phyloP scores from a whole-genome alignment of 1,284 basidiomycete genomes.

The Hymenochaete sp. region DNA sequence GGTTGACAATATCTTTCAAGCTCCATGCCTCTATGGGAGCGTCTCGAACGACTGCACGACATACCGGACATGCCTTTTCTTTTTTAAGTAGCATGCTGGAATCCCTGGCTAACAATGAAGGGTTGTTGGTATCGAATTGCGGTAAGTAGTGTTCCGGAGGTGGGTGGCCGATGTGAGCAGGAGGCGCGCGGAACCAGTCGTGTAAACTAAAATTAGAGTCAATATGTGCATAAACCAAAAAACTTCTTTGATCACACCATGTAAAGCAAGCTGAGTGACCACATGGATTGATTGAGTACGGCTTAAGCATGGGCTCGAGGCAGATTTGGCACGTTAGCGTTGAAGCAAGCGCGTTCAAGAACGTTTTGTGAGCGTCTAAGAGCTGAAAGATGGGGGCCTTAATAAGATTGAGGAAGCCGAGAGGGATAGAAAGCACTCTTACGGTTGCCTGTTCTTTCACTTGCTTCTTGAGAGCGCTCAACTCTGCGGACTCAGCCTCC shows the following conservation, averaged over 20 bases:
- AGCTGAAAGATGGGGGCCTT: constrained; percentile 4
- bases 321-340: constrained; percentile 63
- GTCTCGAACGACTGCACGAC: constrained; percentile 50
- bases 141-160: constrained; percentile 27
- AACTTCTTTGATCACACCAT: too few relatives aligned
- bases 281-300: constrained; percentile 63
- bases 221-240: not conserved
- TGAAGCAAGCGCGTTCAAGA: constrained; percentile 5
- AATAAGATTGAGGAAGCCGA: too few relatives aligned
- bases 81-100: constrained; percentile 12
- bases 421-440: too few relatives aligned
- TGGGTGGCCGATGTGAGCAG: constrained; percentile 20
- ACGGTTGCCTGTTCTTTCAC: too few relatives aligned
- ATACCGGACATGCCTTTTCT: constrained; percentile 67
- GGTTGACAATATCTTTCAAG: constrained; percentile 55
- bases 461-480: too few relatives aligned
- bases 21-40: constrained; percentile 65
- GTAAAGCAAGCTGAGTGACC: constrained; percentile 63
- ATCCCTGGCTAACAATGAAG: constrained; percentile 8
- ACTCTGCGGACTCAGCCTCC: too few relatives aligned
- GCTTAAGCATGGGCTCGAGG: constrained; percentile 58
- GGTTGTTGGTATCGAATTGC: constrained; percentile 14
- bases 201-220: constrained; percentile 41
- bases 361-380: constrained; percentile 11
- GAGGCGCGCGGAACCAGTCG: constrained; percentile 58